Percentiles rank a stretch among this genome's conserved stretches.
These are phyloP conservation scores for Hypomontagnella monticulosa DNA, from an alignment of 495 filamentous ascomycete genomes.

Conservation along the genomic window DNA sequence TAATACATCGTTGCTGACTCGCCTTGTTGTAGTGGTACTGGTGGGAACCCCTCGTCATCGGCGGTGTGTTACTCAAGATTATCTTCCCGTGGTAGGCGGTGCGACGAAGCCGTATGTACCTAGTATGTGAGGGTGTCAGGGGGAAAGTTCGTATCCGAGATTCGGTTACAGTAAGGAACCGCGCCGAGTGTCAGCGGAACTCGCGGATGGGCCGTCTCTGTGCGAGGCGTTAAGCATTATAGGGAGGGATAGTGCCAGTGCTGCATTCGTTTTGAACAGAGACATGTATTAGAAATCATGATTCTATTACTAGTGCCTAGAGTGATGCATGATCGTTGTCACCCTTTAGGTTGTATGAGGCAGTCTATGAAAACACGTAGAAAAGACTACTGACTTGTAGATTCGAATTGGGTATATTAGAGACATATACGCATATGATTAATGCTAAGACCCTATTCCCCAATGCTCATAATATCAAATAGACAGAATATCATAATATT, in stretches of 20 bases:
- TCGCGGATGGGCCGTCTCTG: neutral
- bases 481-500: too few relatives aligned
- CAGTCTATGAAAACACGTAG: too few relatives aligned
- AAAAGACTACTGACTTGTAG: too few relatives aligned
- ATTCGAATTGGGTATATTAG: too few relatives aligned
- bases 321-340: too few relatives aligned
- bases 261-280: conserved; percentile 17
- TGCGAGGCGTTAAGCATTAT: conserved; percentile 11
- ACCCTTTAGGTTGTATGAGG: too few relatives aligned
- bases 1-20: too few relatives aligned
- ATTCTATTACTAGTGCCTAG: conserved; percentile 18
- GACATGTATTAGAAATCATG: conserved; percentile 39
- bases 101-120: neutral
- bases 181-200: neutral
- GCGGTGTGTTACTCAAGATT: conserved; percentile 34
- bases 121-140: neutral
- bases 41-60: conserved; percentile 36
- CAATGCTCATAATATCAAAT: too few relatives aligned
- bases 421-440: too few relatives aligned
- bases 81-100: conserved; percentile 34
- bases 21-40: conserved; percentile 14
- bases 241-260: conserved; percentile 1
- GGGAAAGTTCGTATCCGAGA: neutral
- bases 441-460: too few relatives aligned
- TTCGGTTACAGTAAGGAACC: neutral